These are phyloP conservation scores for Eucalyptus pauciflora DNA, from an alignment of 345 rosid species.

Conservation along the genomic window DNA sequence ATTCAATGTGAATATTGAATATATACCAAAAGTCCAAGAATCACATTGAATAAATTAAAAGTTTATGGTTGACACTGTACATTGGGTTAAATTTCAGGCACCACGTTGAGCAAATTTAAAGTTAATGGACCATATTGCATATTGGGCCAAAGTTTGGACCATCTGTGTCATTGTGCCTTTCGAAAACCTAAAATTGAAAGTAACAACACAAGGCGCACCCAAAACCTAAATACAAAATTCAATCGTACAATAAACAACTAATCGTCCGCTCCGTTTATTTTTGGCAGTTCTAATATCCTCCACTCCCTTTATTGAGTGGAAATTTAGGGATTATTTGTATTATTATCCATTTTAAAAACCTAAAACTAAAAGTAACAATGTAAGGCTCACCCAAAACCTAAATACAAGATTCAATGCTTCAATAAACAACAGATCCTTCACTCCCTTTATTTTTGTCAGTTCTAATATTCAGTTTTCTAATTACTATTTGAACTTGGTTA, in stretches of 20 bases:
- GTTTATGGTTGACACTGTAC: fast-evolving
- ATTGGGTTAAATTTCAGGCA: fast-evolving
- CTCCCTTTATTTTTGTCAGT: background rate
- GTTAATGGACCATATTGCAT: fast-evolving
- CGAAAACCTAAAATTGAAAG: fast-evolving
- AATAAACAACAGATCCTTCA: background rate
- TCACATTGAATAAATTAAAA: fast-evolving
- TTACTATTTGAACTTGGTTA: background rate
- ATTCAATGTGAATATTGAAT: background rate
- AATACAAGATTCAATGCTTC: background rate
- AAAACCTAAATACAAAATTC: background rate
- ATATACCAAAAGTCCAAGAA: no score
- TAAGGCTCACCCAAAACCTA: background rate
- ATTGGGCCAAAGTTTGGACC: fast-evolving
- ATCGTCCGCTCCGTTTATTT: fast-evolving
- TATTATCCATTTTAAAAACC: background rate
- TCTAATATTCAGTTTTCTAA: background rate
- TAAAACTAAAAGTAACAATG: background rate
- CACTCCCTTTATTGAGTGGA: background rate
- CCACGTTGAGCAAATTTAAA: fast-evolving
- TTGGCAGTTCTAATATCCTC: background rate
- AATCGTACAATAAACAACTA: fast-evolving
- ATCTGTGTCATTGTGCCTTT: background rate
- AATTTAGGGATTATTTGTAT: no score
- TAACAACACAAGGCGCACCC: background rate